Base-by-base conservation (phyloP, 371 early-diverging fungal species). In the Rhizopus arrhizus region DNA sequence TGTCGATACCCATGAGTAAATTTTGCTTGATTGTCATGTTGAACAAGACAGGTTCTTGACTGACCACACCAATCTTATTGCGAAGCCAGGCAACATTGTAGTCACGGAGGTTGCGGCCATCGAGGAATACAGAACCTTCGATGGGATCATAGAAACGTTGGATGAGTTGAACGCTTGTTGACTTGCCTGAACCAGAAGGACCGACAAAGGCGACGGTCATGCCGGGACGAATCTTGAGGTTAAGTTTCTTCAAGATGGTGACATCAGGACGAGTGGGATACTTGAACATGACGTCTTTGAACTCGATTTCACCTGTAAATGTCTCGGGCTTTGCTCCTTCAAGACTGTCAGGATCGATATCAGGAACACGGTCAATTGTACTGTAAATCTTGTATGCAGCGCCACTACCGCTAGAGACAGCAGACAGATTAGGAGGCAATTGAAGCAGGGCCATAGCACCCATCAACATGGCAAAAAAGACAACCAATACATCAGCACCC, bases 1-100 rank as follows among this genome's bases (percentile, higher is more conserved):
- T 61, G 6, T 71, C 54, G 35, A 81, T 76, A 50, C 92, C 91
- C 68, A 85, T 76, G n/a, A 84, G 59, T 41, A 95, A 81, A 73
- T 96, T 96, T 68, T 93, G 87, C 56, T 77, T 73, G 55, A 96
- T 87, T 31, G 90, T 87, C 42, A 85, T 86, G 49, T 90, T 88
- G 76, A 95, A 95, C n/a, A 96, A 73, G 22, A 89, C 84, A 16
- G 96, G 96, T 63, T 95, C 95, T 73, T 94, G 94, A 8, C 88
- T 81, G 22, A 96, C 96, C 46, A 94, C 78, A 53, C 93, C 94
- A 56, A 96, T 89, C 53, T 84, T 86, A 53, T 78, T 74, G 13
- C 95, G 91, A 12, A 94, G 73, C 78, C 84, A 86, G 22, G 81
- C 77, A 2, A 91, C 64, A 62, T 94, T 90, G 58, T 86, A 80